Base-by-base conservation (phyloP, 1,284 basidiomycete genomes). In the Sutorius eximius region DNA sequence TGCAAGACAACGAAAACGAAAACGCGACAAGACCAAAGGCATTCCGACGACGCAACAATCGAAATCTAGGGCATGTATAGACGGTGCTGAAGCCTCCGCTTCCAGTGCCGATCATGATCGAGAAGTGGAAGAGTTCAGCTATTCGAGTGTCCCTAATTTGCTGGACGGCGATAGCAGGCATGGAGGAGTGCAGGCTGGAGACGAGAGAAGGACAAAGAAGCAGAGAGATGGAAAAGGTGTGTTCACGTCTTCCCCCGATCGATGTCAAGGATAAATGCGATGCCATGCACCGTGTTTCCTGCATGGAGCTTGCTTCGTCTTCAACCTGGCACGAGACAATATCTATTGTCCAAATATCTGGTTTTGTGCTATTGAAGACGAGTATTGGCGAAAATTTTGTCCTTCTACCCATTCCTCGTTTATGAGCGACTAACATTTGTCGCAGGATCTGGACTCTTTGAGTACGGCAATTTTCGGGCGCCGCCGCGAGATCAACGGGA, bases 111-210 rank as follows among this genome's bases (percentile, higher is more conserved):
- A 65, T 53, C 53, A 58, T 33, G 60, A 61, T 29, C 62, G 61
- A 32, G 61, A 61, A 41, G 71, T 75, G 42, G 80, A 79, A 45
- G 76, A 76, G 37, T 95, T 94, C 67, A 91, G 94, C 73, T 95
- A 94, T 68, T 73, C 80, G 3, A 72, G 77, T 5, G 83, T 82
- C 40, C 83, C 89, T 11, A 93, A 93, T 67, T 82, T 95, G 52
- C 74, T 96, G 58, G 94, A 96, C 64, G 34, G 49, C 15, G 80
- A 82, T 57, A 76, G 77, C 45, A 50, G 44, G 49, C 52, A 16
- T 51, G 59, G 59, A 61, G 30, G 73, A 76, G 54, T 75, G 76
- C 51, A 67, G 63, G 56, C 62, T 72, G 42, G 54, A 11, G 51
- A 47, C 16, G 51, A 49, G 45, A 73, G 68, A 59, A 75, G 73